Evolutionary conservation across 208 protist genomes (phyloP).

Genomic region (Angomonas desouzai): DNA sequence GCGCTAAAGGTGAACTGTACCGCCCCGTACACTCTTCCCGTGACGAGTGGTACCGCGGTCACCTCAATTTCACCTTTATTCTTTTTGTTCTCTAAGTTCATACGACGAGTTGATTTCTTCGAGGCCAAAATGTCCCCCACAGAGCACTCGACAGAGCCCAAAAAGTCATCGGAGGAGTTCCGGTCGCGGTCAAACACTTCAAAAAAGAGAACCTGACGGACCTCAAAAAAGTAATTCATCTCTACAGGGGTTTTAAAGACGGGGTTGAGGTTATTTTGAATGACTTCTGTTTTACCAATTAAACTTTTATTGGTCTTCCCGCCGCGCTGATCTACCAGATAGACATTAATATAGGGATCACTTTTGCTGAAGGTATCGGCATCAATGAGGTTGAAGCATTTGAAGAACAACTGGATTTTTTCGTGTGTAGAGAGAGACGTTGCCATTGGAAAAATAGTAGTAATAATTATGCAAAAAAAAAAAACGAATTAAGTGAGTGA

Average conservation of each 20-base stretch:
- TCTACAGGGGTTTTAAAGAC: slow-evolving; percentile 24
- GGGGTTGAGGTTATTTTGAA: slow-evolving; percentile 33
- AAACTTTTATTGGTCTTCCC: neutral
- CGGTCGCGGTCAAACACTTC: slow-evolving; percentile 27
- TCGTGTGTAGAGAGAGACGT: slow-evolving; percentile 11
- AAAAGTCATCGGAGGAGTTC: slow-evolving; percentile 20
- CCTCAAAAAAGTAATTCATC: slow-evolving; percentile 38
- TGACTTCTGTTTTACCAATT: slow-evolving; percentile 23
- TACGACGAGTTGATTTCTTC: slow-evolving; percentile 12
- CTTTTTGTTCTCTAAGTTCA: slow-evolving; percentile 18
- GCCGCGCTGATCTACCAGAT: slow-evolving; percentile 1
- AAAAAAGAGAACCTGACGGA: slow-evolving; percentile 20
- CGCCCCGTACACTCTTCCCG: slow-evolving; percentile 5
- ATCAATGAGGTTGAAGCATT: slow-evolving; percentile 22
- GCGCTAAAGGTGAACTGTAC: slow-evolving; percentile 20
- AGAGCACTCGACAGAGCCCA: slow-evolving; percentile 23
- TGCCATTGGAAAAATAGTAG: neutral
- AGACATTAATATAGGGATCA: slow-evolving; percentile 26
- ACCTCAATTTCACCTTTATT: slow-evolving; percentile 9
- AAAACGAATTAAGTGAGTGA: neutral
- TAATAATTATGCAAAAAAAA: slow-evolving; percentile 2
- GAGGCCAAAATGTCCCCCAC: slow-evolving; percentile 24
- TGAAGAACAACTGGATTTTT: slow-evolving; percentile 35
- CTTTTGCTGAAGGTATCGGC: slow-evolving; percentile 22
- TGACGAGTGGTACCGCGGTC: slow-evolving; percentile 22